A percentile compares a stretch with the other conserved stretches of the same genome.
phyloP scores from a whole-genome alignment of 352 stramenopile genomes.

The Globisporangium solare region DNA sequence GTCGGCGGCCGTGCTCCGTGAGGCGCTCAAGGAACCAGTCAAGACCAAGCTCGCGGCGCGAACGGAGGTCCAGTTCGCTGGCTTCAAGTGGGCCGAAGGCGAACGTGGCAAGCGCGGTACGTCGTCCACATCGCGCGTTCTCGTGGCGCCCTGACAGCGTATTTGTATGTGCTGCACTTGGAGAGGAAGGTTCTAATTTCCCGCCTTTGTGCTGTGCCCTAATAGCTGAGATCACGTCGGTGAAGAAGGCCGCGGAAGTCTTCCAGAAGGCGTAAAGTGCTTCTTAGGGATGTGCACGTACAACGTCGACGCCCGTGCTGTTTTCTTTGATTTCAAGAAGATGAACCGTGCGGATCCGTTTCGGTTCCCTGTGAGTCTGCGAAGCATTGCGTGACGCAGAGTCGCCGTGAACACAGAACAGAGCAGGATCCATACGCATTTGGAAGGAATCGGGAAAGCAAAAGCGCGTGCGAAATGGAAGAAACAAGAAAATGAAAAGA shows the following conservation, averaged over 20 bases:
- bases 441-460: no score
- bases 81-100: constrained; percentile 83
- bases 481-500: constrained; percentile 1
- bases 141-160: no score
- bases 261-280: constrained; percentile 67
- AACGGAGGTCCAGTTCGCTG: constrained; percentile 76
- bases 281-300: constrained; percentile 2
- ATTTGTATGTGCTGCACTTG: no score
- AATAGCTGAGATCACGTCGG: constrained; percentile 69
- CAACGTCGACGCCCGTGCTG: background rate
- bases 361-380: background rate
- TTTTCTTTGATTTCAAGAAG: background rate
- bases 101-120: constrained; percentile 71
- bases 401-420: background rate
- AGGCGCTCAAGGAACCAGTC: constrained; percentile 80
- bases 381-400: background rate
- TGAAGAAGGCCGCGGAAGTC: constrained; percentile 76
- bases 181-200: background rate
- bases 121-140: constrained; percentile 7
- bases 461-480: no score
- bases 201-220: background rate
- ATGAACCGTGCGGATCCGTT: background rate
- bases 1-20: constrained; percentile 66
- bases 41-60: constrained; percentile 77
- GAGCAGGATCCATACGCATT: no score